Evolutionary conservation across 2,329 filamentous ascomycete species (phyloP), one percentile per base, ranked within the genome.

Genomic region (Xylariaceae sp.): DNA sequence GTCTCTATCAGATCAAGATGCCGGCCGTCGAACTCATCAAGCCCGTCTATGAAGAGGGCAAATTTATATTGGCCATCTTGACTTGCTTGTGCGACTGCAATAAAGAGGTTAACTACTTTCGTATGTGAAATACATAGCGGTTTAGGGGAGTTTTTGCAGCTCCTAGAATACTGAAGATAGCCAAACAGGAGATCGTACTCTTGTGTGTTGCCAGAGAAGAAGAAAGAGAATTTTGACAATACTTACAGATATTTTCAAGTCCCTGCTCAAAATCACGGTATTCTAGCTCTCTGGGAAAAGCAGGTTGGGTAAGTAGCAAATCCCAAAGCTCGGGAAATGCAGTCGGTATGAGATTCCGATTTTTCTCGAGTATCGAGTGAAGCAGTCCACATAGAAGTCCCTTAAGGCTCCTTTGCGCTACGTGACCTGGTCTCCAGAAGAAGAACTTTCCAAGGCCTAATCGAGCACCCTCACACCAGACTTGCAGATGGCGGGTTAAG

Each of bases 361-460:
- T 48, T 24, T 33, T 33, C 7, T 39, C 30, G 6, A 64, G 39
- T 15, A 62, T 21, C 4, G 35, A 55, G 23, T 58, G 27, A 2
- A 64, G n/a, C 2, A 64, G 26, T 4, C 57, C 55, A 7, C 59
- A 57, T 4, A 62, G 9, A 27, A 64, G 55, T 0, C 62, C 62
- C n/a, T 58, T 58, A 0, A 51, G 32, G 5, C 23, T 62, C n/a
- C 60, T 64, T 24, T 64, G 61, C 7, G 50, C 50, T 10, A 16
- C n/a, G 16, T 45, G 50, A 4, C 62, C 62, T 6, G 58, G 50
- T n/a, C 50, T 52, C 62, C 59, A 64, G 20, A 62, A 64, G 27
- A 64, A 64, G 20, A 60, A 64, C 2, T 20, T 47, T 1, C 55
- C 50, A 6, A 55, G 2, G 0, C 48, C 41, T 3, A 61, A 41